Evolutionary conservation across 176 grass and related monocot species (phyloP), one percentile per base, ranked within the genome.

Genomic region (Raddia distichophylla): DNA sequence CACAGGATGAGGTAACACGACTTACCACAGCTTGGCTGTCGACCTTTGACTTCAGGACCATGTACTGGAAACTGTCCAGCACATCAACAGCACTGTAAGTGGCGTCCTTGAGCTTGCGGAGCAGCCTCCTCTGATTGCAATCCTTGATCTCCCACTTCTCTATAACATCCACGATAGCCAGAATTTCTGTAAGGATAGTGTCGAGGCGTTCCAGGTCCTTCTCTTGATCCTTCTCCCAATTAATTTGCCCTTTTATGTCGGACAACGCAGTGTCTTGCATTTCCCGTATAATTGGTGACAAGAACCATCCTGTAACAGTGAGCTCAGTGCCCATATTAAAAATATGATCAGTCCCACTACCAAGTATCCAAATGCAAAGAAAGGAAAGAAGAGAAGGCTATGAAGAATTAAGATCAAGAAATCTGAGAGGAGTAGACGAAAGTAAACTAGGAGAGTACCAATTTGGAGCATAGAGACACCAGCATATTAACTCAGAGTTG

Each of bases 41-140:
- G 1, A 85, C 48, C 62, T 87, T 85, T 32, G 86, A 65, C 71
- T 85, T 69, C 5, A 94, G 80, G 66, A 64, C 64, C 75, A 90
- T 79, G 85, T 94, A 91, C 10, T 73, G 64, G 18, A 91, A 91
- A 67, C 80, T 85, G 33, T 91, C 89, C 1, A 94, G 80, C 65
- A 91, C 74, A 76, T 94, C 92, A 17, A 91, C 86, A 8, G 89
- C 86, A 6, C 83, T 61, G 66, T 85, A 94, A 67, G 89, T 83
- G 64, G 89, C 80, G 44, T 89, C 89, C 46, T 89, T 94, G 47
- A 94, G 86, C 51, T 81, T 85, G 53, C 74, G 8, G 19, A 94
- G 76, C 80, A 88, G 83, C 50, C 10, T 81, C 60, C 59, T 74
- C 64, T 94, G 88, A 64, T 74, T 89, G 0, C 19, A 44, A 57